A percentile compares a stretch with the other conserved stretches of the same genome.
Conservation (phyloP, 345 rosid species). For the Euphorbia lathyris region DNA sequence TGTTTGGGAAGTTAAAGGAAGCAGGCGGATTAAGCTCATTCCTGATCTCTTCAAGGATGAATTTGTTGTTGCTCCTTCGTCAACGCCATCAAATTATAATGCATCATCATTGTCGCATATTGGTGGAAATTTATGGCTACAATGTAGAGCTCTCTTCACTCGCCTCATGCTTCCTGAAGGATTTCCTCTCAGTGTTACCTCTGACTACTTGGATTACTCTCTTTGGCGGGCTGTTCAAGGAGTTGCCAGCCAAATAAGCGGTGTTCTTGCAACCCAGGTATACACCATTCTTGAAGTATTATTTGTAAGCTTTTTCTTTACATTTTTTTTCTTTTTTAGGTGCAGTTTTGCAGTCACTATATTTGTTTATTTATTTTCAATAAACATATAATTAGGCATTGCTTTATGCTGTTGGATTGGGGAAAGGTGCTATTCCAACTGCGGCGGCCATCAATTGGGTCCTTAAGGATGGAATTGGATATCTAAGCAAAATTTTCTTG, state of each 20-base stretch:
- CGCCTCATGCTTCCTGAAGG: slow-evolving; percentile 87
- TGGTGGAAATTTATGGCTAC: slow-evolving; percentile 33
- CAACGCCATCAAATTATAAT: neutral
- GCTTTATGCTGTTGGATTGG: slow-evolving; percentile 96
- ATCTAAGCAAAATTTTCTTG: slow-evolving; percentile 82
- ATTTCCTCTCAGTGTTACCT: slow-evolving; percentile 73
- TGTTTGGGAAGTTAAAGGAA: slow-evolving; percentile 75
- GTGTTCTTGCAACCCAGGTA: slow-evolving; percentile 97
- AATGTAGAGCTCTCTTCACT: slow-evolving; percentile 42
- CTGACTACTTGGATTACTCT: slow-evolving; percentile 85
- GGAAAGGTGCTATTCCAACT: slow-evolving; percentile 93
- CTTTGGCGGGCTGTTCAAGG: slow-evolving; percentile 98
- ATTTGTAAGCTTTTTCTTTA: neutral
- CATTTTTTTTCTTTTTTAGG: neutral
- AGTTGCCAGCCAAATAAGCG: slow-evolving; percentile 84
- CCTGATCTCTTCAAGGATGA: slow-evolving; percentile 50
- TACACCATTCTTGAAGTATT: neutral
- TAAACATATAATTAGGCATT: slow-evolving; percentile 47
- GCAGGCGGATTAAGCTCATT: slow-evolving; percentile 59
- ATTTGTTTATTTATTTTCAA: slow-evolving; percentile 4
- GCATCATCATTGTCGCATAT: neutral
- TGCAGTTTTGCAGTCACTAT: slow-evolving; percentile 1
- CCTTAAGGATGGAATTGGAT: slow-evolving; percentile 94
- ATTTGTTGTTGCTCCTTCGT: slow-evolving; percentile 39
- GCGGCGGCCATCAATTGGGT: slow-evolving; percentile 99